A percentile compares a stretch with the other conserved stretches of the same genome.
phyloP scores from a whole-genome alignment of 2,329 filamentous ascomycete species.

The Paracamarosporium sp. region DNA sequence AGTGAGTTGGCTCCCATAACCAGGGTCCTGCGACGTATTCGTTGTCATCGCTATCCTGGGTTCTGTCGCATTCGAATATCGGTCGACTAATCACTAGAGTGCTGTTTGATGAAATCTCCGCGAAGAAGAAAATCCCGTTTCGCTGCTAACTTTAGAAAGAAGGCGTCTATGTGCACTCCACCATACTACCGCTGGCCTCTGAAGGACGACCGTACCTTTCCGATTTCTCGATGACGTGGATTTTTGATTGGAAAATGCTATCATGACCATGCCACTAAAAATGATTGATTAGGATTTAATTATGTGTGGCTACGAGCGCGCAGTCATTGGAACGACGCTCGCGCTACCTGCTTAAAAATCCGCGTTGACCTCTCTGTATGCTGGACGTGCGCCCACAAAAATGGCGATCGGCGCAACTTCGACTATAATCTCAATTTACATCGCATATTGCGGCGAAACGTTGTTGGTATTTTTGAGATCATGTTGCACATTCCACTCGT shows the following conservation, averaged over 20 bases:
- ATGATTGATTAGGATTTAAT: background rate
- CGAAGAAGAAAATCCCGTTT: background rate
- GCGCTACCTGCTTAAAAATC: constrained; percentile 3
- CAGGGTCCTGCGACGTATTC: background rate
- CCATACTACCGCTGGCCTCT: background rate
- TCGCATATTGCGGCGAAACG: constrained; percentile 67
- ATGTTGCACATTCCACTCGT: constrained; percentile 65
- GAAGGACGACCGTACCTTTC: constrained; percentile 2
- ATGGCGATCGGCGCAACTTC: background rate
- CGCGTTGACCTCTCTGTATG: background rate
- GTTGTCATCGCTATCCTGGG: background rate
- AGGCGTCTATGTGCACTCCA: background rate
- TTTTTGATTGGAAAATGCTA: background rate
- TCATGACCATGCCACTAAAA: background rate
- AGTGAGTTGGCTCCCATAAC: background rate
- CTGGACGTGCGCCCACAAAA: background rate
- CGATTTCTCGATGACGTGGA: constrained; percentile 1
- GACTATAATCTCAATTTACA: constrained; percentile 53
- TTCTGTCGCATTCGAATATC: background rate
- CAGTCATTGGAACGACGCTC: background rate
- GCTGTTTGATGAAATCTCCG: too few species aligned
- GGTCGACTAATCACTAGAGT: too few species aligned
- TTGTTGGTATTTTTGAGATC: constrained; percentile 66
- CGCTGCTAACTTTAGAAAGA: background rate
- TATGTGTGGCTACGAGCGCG: background rate